Conservation (phyloP, 2,329 filamentous ascomycete genomes). For the Colletotrichum shisoi region DNA sequence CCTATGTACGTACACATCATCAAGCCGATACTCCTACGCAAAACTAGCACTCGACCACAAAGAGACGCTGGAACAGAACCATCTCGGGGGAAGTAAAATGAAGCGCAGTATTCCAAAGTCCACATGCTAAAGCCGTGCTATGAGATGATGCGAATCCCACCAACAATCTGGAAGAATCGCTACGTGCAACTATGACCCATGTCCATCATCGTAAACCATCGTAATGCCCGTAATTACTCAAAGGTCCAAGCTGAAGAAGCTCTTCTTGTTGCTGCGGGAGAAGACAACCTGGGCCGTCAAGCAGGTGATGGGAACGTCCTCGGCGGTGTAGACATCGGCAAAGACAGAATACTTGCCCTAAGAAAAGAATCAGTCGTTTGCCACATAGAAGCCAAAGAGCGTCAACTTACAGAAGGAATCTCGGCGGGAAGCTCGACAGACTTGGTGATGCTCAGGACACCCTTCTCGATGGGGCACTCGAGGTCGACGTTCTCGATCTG, state of each 20-base stretch:
- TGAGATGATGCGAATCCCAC: constrained; percentile 31
- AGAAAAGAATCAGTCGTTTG: constrained; percentile 40
- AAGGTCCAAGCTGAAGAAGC: constrained; percentile 54
- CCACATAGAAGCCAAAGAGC: background rate
- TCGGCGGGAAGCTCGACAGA: constrained; percentile 82
- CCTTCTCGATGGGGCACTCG: constrained; percentile 85
- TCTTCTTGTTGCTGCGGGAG: constrained; percentile 49
- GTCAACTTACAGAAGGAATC: constrained; percentile 80
- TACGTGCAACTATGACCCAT: constrained; percentile 35
- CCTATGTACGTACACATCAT: constrained; percentile 37
- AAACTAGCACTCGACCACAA: constrained; percentile 17
- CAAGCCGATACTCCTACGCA: constrained; percentile 36
- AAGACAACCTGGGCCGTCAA: constrained; percentile 78
- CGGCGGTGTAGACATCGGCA: constrained; percentile 81
- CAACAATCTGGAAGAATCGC: constrained; percentile 30
- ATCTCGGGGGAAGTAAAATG: constrained; percentile 15
- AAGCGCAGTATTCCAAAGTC: constrained; percentile 22
- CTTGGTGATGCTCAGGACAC: constrained; percentile 77
- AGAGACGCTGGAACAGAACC: background rate
- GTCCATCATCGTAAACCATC: constrained; percentile 33
- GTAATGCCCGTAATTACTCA: constrained; percentile 41
- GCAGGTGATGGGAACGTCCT: constrained; percentile 82
- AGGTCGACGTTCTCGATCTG: constrained; percentile 88
- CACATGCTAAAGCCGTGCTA: constrained; percentile 36
- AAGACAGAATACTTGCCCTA: constrained; percentile 90